Conservation (phyloP, 108 stramenopile species). For the Nannochloropsis salina region DNA sequence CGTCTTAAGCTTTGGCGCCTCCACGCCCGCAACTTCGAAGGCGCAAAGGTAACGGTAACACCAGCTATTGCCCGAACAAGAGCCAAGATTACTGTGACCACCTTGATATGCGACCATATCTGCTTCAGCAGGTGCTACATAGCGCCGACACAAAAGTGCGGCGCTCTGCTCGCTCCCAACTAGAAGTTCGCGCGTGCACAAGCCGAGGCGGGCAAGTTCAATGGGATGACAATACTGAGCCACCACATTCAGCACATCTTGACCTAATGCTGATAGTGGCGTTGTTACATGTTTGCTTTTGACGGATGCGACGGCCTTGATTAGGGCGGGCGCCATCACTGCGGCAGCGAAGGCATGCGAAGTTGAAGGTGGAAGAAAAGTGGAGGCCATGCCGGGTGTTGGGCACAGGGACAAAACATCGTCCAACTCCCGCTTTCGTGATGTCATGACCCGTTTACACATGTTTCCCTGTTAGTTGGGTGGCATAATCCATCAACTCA, state of each 20-base stretch:
- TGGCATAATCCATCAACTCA: too few relatives aligned
- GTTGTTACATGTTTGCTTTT: neutral
- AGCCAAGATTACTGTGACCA: neutral
- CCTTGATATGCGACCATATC: neutral
- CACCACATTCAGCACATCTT: neutral
- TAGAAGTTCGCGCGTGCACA: slow-evolving; percentile 16
- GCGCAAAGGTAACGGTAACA: neutral
- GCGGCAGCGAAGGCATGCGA: slow-evolving; percentile 9
- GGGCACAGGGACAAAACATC: too few relatives aligned
- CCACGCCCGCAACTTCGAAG: slow-evolving; percentile 11
- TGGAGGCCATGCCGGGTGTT: too few relatives aligned
- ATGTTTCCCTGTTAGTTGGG: too few relatives aligned
- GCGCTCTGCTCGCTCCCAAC: slow-evolving; percentile 7
- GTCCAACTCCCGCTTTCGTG: too few relatives aligned
- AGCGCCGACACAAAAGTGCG: neutral
- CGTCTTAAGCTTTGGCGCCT: neutral
- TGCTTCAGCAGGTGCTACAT: neutral
- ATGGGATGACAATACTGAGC: neutral
- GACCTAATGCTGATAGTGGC: neutral
- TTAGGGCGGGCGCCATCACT: neutral
- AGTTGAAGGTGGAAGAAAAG: neutral
- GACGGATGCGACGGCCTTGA: neutral
- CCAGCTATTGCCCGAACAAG: neutral
- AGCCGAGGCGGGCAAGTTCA: neutral
- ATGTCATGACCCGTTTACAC: too few relatives aligned